Evolutionary conservation across 257 asterid species (phyloP).

Genomic region (Knoxia roxburghii): DNA sequence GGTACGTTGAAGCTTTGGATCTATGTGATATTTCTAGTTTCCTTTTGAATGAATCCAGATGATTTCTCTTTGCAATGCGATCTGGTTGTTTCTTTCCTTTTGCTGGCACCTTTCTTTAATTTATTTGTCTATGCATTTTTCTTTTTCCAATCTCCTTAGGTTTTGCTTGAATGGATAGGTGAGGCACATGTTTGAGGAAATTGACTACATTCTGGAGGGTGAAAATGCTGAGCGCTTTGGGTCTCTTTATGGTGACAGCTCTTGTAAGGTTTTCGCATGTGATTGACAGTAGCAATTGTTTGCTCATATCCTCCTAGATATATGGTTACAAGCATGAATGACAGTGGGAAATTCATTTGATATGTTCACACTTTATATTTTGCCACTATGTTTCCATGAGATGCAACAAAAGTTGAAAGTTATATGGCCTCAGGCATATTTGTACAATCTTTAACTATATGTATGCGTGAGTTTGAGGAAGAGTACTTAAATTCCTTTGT

Average conservation of each 20-base stretch:
- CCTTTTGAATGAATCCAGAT: neutral
- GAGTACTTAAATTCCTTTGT: neutral
- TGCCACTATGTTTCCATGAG: neutral
- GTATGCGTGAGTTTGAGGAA: neutral
- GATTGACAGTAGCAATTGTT: neutral
- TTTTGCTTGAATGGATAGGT: conserved; percentile 57
- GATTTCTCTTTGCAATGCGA: neutral
- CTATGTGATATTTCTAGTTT: neutral
- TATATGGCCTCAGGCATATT: neutral
- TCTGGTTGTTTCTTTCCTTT: neutral
- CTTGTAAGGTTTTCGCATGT: conserved; percentile 41
- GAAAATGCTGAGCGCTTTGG: conserved; percentile 96
- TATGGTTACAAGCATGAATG: neutral
- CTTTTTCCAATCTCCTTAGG: conserved; percentile 17
- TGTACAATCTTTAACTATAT: neutral
- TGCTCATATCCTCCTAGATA: neutral
- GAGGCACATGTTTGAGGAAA: conserved; percentile 97
- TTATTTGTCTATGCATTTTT: conserved; percentile 16
- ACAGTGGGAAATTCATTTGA: neutral
- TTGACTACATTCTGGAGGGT: conserved; percentile 94
- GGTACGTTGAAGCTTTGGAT: neutral
- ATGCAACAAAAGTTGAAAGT: neutral
- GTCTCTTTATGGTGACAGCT: conserved; percentile 53
- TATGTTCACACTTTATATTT: neutral
- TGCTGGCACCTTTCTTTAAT: conserved; percentile 9